Base-by-base conservation (phyloP, 2,329 filamentous ascomycete genomes). In the Sporothrix euskadiensis region DNA sequence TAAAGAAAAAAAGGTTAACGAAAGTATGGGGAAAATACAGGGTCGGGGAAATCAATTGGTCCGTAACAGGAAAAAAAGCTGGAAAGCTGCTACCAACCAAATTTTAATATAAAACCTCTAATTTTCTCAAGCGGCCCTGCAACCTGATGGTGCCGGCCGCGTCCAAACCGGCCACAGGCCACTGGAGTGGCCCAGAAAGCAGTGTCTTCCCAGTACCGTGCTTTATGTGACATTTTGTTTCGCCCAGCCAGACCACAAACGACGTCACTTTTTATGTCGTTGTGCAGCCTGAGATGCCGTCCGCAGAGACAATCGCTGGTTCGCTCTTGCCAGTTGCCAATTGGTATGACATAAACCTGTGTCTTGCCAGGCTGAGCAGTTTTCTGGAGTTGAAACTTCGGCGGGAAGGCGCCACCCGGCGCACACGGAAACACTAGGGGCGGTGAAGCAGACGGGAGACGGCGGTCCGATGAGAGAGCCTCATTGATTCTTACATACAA, bases 11-110 rank as follows among this genome's bases (percentile, higher is more conserved):
- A 70, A 70, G 68, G 35, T 70, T 59, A 70, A 47, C 26, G 41
- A 57, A 57, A 47, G 52, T 30, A 56, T 70, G 52, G 68, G 68
- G 68, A 32, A 70, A 59, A 57, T 26, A 30, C 68, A 70, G 59
- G 49, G 52, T 57, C 52, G 68, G 68, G 52, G 52, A 47, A 30
- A 57, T 70, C 52, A 47, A 70, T 57, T 70, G 68, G 68, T 56
- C 68, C 68, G 52, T 69, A 69, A 69, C 49, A 32, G 68, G 68
- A 19, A 56, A 30, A 26, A 39, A 57, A 39, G 47, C 26, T 32
- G 63, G 26, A 41, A 65, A 56, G 65, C 65, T 52, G 47, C 66
- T 14, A 57, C 52, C 68, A 57, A 47, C 39, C 49, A 35, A 69
- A 69, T 41, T 41, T 69, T 69, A 26, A 57, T 44, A 57, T 54